Percentiles rank a stretch among this genome's conserved stretches.
phyloP scores from a whole-genome alignment of 2,329 filamentous ascomycete genomes.

The Alternaria dauci region DNA sequence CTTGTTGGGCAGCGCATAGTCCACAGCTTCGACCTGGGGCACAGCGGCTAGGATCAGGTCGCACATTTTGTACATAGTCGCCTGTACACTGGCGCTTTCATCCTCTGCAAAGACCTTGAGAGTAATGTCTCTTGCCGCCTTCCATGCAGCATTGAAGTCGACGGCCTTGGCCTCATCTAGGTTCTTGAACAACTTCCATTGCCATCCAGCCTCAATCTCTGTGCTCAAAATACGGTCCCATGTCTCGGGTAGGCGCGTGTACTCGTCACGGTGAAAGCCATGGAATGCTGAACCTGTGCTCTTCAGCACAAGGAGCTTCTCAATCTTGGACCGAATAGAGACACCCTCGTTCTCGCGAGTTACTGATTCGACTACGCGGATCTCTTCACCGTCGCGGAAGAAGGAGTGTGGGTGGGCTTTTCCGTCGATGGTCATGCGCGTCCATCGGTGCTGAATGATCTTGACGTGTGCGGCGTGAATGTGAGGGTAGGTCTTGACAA shows the following conservation, averaged over 20 bases:
- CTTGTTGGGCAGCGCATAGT: conserved; percentile 93
- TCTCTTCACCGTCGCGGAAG: conserved; percentile 87
- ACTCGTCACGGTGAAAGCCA: conserved; percentile 92
- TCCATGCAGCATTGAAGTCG: conserved; percentile 81
- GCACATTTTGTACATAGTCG: conserved; percentile 99
- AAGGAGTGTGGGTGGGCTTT: conserved; percentile 96
- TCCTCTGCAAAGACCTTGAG: conserved; percentile 90
- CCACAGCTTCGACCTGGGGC: conserved; percentile 74
- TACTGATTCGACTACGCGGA: conserved; percentile 80
- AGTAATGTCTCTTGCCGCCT: conserved; percentile 82
- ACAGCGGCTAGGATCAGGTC: conserved; percentile 81
- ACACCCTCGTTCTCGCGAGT: conserved; percentile 73
- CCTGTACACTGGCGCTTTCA: conserved; percentile 90
- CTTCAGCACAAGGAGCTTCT: conserved; percentile 88
- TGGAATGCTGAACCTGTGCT: conserved; percentile 97
- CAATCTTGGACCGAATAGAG: conserved; percentile 78
- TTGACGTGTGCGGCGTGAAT: conserved; percentile 85
- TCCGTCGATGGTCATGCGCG: conserved; percentile 84
- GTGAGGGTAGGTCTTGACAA: conserved; percentile 85
- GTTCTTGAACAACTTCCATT: conserved; percentile 76
- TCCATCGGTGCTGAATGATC: conserved; percentile 88
- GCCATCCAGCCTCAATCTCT: conserved; percentile 86
- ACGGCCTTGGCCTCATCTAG: conserved; percentile 72
- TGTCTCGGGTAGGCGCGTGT: conserved; percentile 86
- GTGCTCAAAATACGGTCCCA: conserved; percentile 97